Evolutionary conservation across 2,329 filamentous ascomycete species (phyloP).

Genomic region (Piedraia hortae): DNA sequence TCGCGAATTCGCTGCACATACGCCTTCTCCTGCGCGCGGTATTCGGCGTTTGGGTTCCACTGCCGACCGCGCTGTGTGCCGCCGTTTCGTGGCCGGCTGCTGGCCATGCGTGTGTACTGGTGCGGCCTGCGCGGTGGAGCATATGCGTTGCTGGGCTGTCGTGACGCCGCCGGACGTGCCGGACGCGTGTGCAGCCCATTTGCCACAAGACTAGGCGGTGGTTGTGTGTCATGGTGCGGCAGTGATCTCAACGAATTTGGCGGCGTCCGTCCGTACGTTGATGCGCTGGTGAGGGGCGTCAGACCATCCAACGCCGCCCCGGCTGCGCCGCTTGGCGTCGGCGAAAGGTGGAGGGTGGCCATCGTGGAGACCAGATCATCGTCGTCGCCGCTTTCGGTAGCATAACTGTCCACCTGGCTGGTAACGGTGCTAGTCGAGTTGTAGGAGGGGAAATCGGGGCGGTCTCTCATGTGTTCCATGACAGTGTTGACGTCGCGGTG

Average conservation of each 20-base stretch:
- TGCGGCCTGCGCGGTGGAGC: slow-evolving; percentile 20
- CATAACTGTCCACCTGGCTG: slow-evolving; percentile 2
- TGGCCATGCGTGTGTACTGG: slow-evolving; percentile 19
- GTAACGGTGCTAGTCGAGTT: slow-evolving; percentile 9
- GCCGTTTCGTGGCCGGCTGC: slow-evolving; percentile 25
- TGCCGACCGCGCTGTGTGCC: slow-evolving; percentile 27
- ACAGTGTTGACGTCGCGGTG: too few species aligned
- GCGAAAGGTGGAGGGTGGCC: slow-evolving; percentile 6
- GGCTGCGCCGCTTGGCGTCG: slow-evolving; percentile 2
- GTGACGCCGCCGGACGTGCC: slow-evolving; percentile 16
- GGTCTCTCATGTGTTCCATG: slow-evolving; percentile 10
- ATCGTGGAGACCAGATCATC: slow-evolving; percentile 6
- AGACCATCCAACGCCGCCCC: slow-evolving; percentile 5
- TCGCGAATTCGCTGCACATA: slow-evolving; percentile 82
- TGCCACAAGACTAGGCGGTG: slow-evolving; percentile 4
- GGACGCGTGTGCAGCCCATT: slow-evolving; percentile 7
- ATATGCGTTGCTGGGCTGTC: slow-evolving; percentile 24
- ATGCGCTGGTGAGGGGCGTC: slow-evolving; percentile 8
- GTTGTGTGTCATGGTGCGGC: slow-evolving; percentile 5
- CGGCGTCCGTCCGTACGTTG: slow-evolving; percentile 8
- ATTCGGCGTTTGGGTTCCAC: slow-evolving; percentile 42
- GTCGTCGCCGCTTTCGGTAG: slow-evolving; percentile 7
- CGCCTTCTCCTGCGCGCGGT: slow-evolving; percentile 69
- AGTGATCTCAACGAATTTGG: slow-evolving; percentile 1
- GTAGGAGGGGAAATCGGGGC: slow-evolving; percentile 10